A percentile compares a stretch with the other conserved stretches of the same genome.
These are phyloP conservation scores for Fusarium sp. DNA, from an alignment of 2,329 filamentous ascomycete species.

Conservation along the genomic window DNA sequence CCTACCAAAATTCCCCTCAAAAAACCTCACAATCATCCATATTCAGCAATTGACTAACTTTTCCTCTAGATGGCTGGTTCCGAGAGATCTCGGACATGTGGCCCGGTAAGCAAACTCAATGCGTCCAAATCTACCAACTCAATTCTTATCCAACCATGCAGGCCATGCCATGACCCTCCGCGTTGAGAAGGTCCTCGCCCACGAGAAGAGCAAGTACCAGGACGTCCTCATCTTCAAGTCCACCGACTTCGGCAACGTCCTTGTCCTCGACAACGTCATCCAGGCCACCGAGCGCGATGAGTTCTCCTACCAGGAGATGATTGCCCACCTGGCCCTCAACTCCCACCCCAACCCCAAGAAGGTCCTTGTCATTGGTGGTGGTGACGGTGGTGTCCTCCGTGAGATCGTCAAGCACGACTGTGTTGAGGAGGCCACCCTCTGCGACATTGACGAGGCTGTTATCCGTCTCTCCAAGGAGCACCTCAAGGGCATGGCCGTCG, in stretches of 20 bases:
- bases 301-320: conserved; percentile 99
- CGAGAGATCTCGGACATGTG: conserved; percentile 99
- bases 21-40: neutral
- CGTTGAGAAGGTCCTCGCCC: conserved; percentile 97
- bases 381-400: conserved; percentile 95
- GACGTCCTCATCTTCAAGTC: conserved; percentile 99
- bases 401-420: conserved; percentile 99
- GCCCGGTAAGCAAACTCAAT: conserved; percentile 67
- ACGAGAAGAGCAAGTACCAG: conserved; percentile 99
- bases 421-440: conserved; percentile 94
- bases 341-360: conserved; percentile 98
- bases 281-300: conserved; percentile 98
- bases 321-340: conserved; percentile 98
- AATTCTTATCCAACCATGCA: conserved; percentile 40
- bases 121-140: neutral
- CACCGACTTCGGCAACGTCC: conserved; percentile 93
- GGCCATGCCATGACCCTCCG: conserved; percentile 98
- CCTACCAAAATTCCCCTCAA: neutral
- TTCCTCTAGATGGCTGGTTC: conserved; percentile 94
- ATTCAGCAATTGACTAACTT: conserved; percentile 18
- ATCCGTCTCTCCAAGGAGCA: conserved; percentile 98
- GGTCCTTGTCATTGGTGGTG: conserved; percentile 97
- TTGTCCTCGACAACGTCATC: conserved; percentile 98
- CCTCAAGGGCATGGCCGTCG: conserved; percentile 91
- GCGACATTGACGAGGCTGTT: conserved; percentile 99